Base-by-base conservation (phyloP, 495 filamentous ascomycete species). In the Lasiosphaeria ovina region DNA sequence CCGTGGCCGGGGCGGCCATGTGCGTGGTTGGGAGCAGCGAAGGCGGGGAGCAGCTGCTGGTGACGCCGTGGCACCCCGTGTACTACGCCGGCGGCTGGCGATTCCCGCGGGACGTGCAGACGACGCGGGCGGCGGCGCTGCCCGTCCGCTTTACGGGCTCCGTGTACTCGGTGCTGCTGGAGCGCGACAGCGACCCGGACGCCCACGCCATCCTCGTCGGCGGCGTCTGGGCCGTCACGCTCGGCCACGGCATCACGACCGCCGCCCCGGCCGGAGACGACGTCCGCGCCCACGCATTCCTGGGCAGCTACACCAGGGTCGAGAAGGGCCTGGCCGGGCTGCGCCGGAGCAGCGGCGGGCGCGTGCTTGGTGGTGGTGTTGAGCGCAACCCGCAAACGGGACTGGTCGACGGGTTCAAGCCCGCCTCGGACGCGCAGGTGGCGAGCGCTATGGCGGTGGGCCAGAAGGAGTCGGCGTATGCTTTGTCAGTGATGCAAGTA, bases 41-140 rank as follows among this genome's bases (percentile, higher is more conserved):
- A 38, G 42, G 9, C 47, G 60, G 53, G 3, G 40, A 33, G 4
- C 47, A 59, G 16, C 10, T 70, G 55, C 33, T 74, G 36, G 66
- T 76, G 35, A 79, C 78, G 52, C 73, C 73, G 51, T 79, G 72
- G 71, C 78, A 81, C 62, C 78, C 78, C 3, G 65, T 80, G 36
- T 16, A 51, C 45, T 51, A 42, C 17, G 51, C 42, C 14, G 6
- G 11, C 3, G 14, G 32, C 14, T 81, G 76, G 77, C 44, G 51
- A 9, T 80, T 78, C 51, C 78, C 78, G 0, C 64, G 42, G 31
- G 50, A 74, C 12, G 38, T 72, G 33, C 10, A 10, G 5, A 34
- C 35, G 3, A 51, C 24, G 24, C 1, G 24, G 24, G 24, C 24
- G 24, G 24, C 24, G 24, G 24, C 24, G 24, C 24, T 0, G 24